Evolutionary conservation across 2,329 filamentous ascomycete species (phyloP).

Genomic region (Penicillium occitanis): DNA sequence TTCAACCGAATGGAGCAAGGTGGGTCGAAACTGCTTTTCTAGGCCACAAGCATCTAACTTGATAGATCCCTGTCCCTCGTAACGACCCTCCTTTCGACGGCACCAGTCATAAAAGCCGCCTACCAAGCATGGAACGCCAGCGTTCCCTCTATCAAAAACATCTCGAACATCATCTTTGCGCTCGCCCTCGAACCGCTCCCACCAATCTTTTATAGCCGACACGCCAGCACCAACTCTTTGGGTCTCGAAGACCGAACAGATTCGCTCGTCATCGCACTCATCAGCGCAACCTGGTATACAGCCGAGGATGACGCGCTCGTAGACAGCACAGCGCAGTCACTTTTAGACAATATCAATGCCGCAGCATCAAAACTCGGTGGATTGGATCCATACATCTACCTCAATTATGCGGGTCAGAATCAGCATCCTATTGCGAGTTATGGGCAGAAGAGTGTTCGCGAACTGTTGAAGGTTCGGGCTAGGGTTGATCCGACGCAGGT

Average conservation of each 20-base stretch:
- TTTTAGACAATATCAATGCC: background rate
- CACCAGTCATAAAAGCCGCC: slow-evolving; percentile 16
- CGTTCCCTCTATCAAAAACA: slow-evolving; percentile 5
- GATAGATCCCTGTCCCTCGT: slow-evolving; percentile 15
- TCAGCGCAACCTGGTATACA: slow-evolving; percentile 3
- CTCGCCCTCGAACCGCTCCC: slow-evolving; percentile 7
- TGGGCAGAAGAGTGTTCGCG: background rate
- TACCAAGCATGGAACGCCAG: slow-evolving; percentile 17
- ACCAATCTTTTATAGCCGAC: slow-evolving; percentile 7
- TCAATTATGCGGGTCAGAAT: slow-evolving; percentile 9
- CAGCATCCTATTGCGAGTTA: slow-evolving; percentile 17
- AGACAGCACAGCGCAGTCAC: background rate
- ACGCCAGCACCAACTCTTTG: slow-evolving; percentile 7
- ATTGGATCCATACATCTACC: slow-evolving; percentile 7
- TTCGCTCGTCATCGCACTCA: slow-evolving; percentile 3
- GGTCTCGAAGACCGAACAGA: slow-evolving; percentile 5
- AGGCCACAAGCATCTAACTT: background rate
- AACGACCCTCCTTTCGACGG: slow-evolving; percentile 11
- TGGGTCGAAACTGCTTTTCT: no score
- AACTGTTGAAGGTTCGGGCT: background rate
- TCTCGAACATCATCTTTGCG: slow-evolving; percentile 12
- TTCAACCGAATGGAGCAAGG: slow-evolving; percentile 16
- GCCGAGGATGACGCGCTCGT: background rate
- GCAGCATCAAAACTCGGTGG: background rate
- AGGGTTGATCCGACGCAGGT: slow-evolving; percentile 12